Percentiles rank a stretch among this genome's conserved stretches.
Conservation (phyloP, 345 rosid genomes). For the Eucalyptus regnans region DNA sequence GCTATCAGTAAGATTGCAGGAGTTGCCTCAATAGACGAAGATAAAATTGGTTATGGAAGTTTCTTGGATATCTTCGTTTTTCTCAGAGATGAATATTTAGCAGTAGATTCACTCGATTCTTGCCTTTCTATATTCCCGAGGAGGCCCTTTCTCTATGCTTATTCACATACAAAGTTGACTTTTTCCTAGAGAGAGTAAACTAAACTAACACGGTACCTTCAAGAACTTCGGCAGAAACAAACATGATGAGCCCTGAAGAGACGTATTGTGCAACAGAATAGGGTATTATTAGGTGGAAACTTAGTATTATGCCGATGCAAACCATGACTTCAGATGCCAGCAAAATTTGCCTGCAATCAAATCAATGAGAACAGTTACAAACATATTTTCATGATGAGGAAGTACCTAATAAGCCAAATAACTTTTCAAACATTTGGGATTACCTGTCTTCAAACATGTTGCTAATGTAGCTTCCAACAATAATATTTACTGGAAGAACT, state of each 20-base stretch:
- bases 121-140: not conserved
- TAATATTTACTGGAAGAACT: constrained; percentile 83
- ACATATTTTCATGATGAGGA: not conserved
- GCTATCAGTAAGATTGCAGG: not conserved
- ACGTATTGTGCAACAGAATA: constrained; percentile 88
- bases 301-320: constrained; percentile 60
- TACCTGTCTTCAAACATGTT: constrained; percentile 99
- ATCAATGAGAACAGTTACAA: not conserved
- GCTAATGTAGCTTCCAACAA: constrained; percentile 92
- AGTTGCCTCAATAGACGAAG: not conserved
- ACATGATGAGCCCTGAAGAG: constrained; percentile 83
- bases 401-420: not conserved
- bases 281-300: constrained; percentile 63
- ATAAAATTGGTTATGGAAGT: not conserved
- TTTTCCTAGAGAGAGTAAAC: not conserved
- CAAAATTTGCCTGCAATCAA: constrained; percentile 72
- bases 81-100: not conserved
- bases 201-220: constrained; percentile 43
- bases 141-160: not conserved
- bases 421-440: not conserved
- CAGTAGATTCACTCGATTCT: not conserved
- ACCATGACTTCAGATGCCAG: constrained; percentile 87
- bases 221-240: constrained; percentile 94
- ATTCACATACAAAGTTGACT: not conserved
- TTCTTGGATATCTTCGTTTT: not conserved